Base-by-base conservation (phyloP, 1,284 basidiomycete species). In the Fomitopsis betulina region DNA sequence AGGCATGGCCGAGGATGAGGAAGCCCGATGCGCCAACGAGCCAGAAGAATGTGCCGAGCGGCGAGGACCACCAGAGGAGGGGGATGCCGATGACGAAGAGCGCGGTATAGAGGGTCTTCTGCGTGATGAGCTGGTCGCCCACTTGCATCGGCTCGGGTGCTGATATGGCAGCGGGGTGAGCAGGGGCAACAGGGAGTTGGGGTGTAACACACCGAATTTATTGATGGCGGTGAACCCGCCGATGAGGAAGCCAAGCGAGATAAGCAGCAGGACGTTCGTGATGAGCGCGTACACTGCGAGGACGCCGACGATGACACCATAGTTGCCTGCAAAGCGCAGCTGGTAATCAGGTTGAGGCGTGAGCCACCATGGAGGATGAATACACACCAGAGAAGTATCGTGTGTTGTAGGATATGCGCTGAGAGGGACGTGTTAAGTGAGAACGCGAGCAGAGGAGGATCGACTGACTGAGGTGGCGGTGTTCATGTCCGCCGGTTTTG, bases 341-440 rank as follows among this genome's bases (percentile, higher is more conserved):
- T 19, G 39, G n/a, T 6, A 30, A 47, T n/a, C 15, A 30, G 15
- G 13, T 17, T 9, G 17, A 6, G 9, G 23, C n/a, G 10, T 17
- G 10, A 2, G 17, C 45, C 25, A 10, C 45, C 45, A 47, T 3
- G 10, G 3, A 13, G 39, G 57, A 55, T n/a, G 19, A 57, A 8
- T 38, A 21, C 73, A 61, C 62, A 86, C 86, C 91, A 59, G 91
- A 94, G 75, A 94, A 95, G 75, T 94, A 94, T 57, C 91, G 87
- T 45, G 94, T 94, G 79, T 97, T 98, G 79, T 96, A 94, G 40
- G 93, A 93, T 82, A 96, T 91, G 60, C 94, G 85, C 91, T 93
- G 68, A 47, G 63, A 55, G 55, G 39, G 40, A 40, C 25, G 33
- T 17, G 52, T 60, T 54, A 60, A 52, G 30, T 49, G 40, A 50